Base-by-base conservation (phyloP, 2,329 filamentous ascomycete genomes). In the Microdochium nivale region DNA sequence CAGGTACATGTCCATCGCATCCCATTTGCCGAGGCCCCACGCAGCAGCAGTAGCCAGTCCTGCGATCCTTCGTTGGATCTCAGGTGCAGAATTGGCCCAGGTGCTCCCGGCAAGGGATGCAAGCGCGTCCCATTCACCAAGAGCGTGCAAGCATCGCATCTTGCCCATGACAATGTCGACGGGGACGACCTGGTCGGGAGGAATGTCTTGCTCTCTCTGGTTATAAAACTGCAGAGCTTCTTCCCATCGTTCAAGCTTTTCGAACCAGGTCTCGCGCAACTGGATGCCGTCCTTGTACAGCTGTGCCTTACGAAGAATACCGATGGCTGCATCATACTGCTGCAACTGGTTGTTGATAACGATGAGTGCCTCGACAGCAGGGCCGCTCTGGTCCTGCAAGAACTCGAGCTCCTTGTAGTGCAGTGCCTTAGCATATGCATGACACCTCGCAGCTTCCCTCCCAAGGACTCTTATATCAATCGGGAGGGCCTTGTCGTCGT, bases 331-430 rank as follows among this genome's bases (percentile, higher is more conserved):
- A 70, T 99, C 94, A 8, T 94, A 96, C 67, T 99, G 94, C 67
- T 99, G 94, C 7, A 99, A 80, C 66, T 99, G 92, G 65, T 99
- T 99, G 71, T 99, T 99, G 74, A 99, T 99, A 56, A 92, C 94
- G 61, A 99, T 99, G 54, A 99, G 76, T 8, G 95, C 95, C 69
- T 99, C 94, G 1, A 99, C 94, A 2, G 92, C 91, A 53, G 88
- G 89, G 19, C 90, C 90, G 66, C 92, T 97, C 67, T 97, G 94
- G 65, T 99, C 95, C 59, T 96, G 92, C 53, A 97, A 82, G 67
- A 99, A 99, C 65, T 99, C 95, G 0, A 99, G 77, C 68, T 99
- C 94, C 66, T 99, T 99, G 73, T 99, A 99, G 64, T 99, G 94
- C 37, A 99, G 75, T 10, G 94, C 94, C 70, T 99, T 99, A 32